phyloP scores from a whole-genome alignment of 306 rosid genomes.

The Cyclanthera cordifolia region DNA sequence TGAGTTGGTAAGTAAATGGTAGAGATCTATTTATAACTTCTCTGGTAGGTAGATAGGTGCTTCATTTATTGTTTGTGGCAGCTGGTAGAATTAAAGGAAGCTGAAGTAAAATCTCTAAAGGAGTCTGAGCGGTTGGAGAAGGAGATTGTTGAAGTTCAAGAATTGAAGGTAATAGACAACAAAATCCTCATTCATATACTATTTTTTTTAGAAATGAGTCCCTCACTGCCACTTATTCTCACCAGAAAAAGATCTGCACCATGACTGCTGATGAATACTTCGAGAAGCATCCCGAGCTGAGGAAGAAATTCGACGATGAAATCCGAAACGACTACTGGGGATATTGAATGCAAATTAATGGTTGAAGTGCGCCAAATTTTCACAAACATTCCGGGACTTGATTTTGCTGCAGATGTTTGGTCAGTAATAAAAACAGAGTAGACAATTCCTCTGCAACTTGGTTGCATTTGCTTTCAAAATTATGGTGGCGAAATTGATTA shows the following conservation, averaged over 20 bases:
- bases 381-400: slow-evolving; percentile 25
- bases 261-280: slow-evolving; percentile 97
- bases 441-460: slow-evolving; percentile 31
- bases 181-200: no score
- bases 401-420: slow-evolving; percentile 29
- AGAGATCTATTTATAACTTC: not conserved
- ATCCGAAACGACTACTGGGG: slow-evolving; percentile 91
- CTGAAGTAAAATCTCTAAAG: slow-evolving; percentile 65
- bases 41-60: slow-evolving; percentile 1
- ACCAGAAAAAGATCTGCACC: slow-evolving; percentile 70
- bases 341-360: slow-evolving; percentile 28
- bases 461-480: slow-evolving; percentile 20
- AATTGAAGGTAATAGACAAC: slow-evolving; percentile 52
- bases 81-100: slow-evolving; percentile 88
- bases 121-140: slow-evolving; percentile 91
- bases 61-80: slow-evolving; percentile 21
- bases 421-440: slow-evolving; percentile 41
- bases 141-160: slow-evolving; percentile 73
- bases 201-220: not conserved
- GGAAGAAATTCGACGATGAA: slow-evolving; percentile 85
- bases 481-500: slow-evolving; percentile 9
- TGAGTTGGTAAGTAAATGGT: slow-evolving; percentile 43
- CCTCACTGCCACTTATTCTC: slow-evolving; percentile 18
- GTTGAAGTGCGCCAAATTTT: not conserved
- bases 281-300: slow-evolving; percentile 79